Conservation (phyloP, 2,329 filamentous ascomycete genomes). For the Pyrenochaeta sp. region DNA sequence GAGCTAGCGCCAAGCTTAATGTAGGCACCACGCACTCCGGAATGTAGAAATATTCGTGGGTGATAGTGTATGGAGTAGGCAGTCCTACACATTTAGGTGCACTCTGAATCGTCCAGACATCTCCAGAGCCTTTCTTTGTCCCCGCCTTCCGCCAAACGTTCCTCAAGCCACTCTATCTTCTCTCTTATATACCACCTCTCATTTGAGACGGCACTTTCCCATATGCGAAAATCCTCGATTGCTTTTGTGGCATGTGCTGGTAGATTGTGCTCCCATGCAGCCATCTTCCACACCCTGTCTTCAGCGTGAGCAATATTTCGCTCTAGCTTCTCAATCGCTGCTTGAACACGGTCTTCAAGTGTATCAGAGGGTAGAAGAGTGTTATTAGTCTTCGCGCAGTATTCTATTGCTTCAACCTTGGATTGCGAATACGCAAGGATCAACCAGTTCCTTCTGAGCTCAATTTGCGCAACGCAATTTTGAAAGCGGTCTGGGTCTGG, state of each 20-base stretch:
- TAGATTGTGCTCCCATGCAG: neutral
- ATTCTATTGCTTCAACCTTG: slow-evolving; percentile 8
- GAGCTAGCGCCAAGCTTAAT: neutral
- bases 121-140: neutral
- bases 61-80: neutral
- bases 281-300: neutral
- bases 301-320: neutral
- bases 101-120: neutral
- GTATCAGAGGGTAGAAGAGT: slow-evolving; percentile 6
- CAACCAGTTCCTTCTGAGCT: slow-evolving; percentile 6
- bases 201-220: neutral
- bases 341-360: slow-evolving; percentile 1
- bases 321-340: neutral
- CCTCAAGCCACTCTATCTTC: slow-evolving; percentile 1
- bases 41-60: no score
- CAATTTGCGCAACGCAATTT: slow-evolving; percentile 10
- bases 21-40: neutral
- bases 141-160: slow-evolving; percentile 1
- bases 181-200: neutral
- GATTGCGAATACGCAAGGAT: slow-evolving; percentile 15
- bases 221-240: neutral
- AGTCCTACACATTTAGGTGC: neutral
- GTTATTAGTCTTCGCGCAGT: slow-evolving; percentile 6
- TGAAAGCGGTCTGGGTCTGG: slow-evolving; percentile 4
- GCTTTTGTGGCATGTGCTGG: slow-evolving; percentile 2